Base-by-base conservation (phyloP, 2,329 filamentous ascomycete genomes). In the Dothistroma septosporum region DNA sequence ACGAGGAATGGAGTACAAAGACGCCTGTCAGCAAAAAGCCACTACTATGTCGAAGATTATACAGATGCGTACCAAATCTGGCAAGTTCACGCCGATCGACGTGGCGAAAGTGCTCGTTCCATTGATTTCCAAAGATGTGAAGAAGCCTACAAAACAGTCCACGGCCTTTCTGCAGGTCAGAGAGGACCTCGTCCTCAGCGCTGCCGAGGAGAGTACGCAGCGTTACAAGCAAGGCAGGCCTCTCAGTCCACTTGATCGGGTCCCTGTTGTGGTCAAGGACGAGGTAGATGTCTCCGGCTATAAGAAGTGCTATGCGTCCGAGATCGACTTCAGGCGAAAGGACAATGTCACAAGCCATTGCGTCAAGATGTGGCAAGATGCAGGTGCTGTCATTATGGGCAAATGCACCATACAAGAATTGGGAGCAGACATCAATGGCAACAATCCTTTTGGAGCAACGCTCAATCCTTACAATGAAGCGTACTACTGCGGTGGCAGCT, bases 251-350 rank as follows among this genome's bases (percentile, higher is more conserved):
- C 78, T 96, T 8, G 92, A 96, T 69, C 92, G 92, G 12, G 85
- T 96, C 0, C 92, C 91, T 0, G 83, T 95, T 53, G 89, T 87
- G 0, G 84, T 94, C 68, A 96, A 96, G 76, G 91, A 95, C 70
- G 91, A 96, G 70, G 82, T 87, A 16, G 82, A 88, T 64, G 78
- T 92, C 33, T 80, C 85, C 64, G 90, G 89, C 14, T 92, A 91
- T 72, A 82, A 84, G 55, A 84, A 82, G 64, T 87, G 85, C 57
- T 76, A 83, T 53, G 91, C 89, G 22, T 86, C 87, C 69, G 82
- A 77, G 63, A 79, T 86, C 50, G 81, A 88, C 64, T 82, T 83
- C 60, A 82, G 79, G 1, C 63, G 79, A 71, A 64, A 79, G 69
- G 71, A 76, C 16, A 77, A 78, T 56, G 78, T 80, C 62, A 90